Evolutionary conservation across 202 grass and related monocot genomes (phyloP).

Genomic region (Elaeis oleifera): DNA sequence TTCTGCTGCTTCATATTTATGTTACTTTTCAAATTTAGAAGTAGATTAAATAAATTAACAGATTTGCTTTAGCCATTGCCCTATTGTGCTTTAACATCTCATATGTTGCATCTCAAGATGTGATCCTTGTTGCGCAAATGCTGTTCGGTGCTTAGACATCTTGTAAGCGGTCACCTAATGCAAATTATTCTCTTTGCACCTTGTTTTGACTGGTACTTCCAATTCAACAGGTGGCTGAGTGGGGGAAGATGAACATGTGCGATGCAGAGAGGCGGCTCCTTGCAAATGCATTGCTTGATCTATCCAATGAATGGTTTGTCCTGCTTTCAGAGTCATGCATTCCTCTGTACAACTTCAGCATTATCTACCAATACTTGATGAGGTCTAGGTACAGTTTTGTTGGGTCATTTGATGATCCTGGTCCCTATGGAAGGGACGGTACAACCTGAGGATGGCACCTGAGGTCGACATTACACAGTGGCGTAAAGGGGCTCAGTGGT

Average conservation of each 20-base stretch:
- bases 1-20: too few species aligned
- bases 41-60: too few species aligned
- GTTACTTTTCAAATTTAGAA: too few species aligned
- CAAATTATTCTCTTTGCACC: too few species aligned
- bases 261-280: conserved; percentile 72
- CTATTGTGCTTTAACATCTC: too few species aligned
- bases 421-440: conserved; percentile 50
- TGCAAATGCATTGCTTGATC: conserved; percentile 82
- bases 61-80: too few species aligned
- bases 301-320: conserved; percentile 59
- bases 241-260: conserved; percentile 50
- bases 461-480: conserved; percentile 38
- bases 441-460: conserved; percentile 35
- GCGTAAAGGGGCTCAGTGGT: conserved; percentile 89
- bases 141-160: too few species aligned
- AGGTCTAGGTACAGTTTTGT: conserved; percentile 52
- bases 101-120: too few species aligned
- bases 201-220: background rate
- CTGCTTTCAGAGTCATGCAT: conserved; percentile 78
- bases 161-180: too few species aligned
- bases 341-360: conserved; percentile 42
- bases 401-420: conserved; percentile 46
- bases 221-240: conserved; percentile 31
- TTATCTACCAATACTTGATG: conserved; percentile 42
- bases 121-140: too few species aligned